Evolutionary conservation across 2,329 filamentous ascomycete species (phyloP), one percentile per base, ranked within the genome.

Genomic region (Colletotrichum cereale): DNA sequence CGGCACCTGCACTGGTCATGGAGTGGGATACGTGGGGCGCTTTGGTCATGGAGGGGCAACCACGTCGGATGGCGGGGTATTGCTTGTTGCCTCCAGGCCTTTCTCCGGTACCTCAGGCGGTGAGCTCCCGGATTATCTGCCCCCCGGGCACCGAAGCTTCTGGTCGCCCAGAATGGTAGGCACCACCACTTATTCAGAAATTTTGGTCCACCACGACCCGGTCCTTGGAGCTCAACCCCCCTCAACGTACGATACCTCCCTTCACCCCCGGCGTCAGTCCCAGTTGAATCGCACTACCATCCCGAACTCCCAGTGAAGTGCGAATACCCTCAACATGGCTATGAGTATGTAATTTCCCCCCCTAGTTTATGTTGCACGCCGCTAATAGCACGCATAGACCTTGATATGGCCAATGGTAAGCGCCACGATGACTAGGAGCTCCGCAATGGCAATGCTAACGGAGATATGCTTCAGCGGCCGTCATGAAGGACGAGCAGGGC

Each of bases 401-500:
- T 96, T 81, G 93, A 96, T 86, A 86, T 95, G 84, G 92, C 92
- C 74, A 94, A 95, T 82, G 93, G 93, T 96, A 93, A 79, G 81
- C 68, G 58, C 56, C 58, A 53, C 65, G 50, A 60, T 53, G 66
- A 42, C 24, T 74, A 47, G 73, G 76, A 72, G 72, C 69, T 66
- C 24, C 47, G 34, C n/a, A 26, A n/a, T 26, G 29, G 26, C 58
- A 42, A 44, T 60, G 77, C 75, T 74, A 62, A 75, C 71, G 34
- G 48, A 55, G 64, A 65, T 71, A 16, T 21, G 21, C 50, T 74
- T 75, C 70, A 92, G 90, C 90, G 80, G 81, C 87, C 81, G 85
- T 99, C 83, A 90, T 98, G 87, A 97, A 97, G 87, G 96, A 99
- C 88, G 96, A 99, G 86, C 92, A 96, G 83, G 96, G 96, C 74